Conservation (phyloP, 2,329 filamentous ascomycete species). For the Zymoseptoria pseudotritici region DNA sequence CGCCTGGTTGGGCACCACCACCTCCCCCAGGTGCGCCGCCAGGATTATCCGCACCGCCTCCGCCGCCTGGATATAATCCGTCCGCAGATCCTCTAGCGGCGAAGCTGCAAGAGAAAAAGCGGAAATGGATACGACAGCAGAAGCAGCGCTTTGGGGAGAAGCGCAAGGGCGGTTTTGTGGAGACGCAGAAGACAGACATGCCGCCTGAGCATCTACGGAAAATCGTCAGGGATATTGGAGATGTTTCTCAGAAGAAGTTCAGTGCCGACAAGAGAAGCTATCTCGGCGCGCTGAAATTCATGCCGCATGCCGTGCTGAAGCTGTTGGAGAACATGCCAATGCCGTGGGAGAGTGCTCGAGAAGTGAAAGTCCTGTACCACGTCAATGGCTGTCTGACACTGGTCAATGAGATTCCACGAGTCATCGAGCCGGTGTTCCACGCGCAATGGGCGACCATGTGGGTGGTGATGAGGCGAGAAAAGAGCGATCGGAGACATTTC, state of each 20-base stretch:
- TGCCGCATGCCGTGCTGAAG: constrained; percentile 97
- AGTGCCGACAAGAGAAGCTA: constrained; percentile 98
- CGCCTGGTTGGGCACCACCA: constrained; percentile 54
- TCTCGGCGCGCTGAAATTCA: constrained; percentile 93
- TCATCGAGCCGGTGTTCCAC: constrained; percentile 96
- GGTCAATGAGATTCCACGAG: constrained; percentile 91
- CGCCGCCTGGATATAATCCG: constrained; percentile 78
- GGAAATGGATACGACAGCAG: constrained; percentile 90
- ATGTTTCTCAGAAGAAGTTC: constrained; percentile 99
- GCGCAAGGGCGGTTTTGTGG: constrained; percentile 89
- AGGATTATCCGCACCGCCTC: constrained; percentile 50
- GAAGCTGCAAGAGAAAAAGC: constrained; percentile 98
- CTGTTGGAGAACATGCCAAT: constrained; percentile 99
- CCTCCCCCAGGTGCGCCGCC: constrained; percentile 45
- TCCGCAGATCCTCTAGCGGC: constrained; percentile 74
- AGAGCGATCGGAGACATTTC: constrained; percentile 90
- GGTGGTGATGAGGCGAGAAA: constrained; percentile 96
- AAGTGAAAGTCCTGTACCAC: constrained; percentile 97
- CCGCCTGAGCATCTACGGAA: constrained; percentile 96
- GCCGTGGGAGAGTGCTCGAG: constrained; percentile 94
- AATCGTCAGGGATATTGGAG: constrained; percentile 96
- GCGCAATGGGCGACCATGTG: constrained; percentile 99
- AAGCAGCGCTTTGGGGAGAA: constrained; percentile 94
- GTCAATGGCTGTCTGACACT: constrained; percentile 95
- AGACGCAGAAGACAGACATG: constrained; percentile 98